These are phyloP conservation scores for Xylariaceae sp. DNA, from an alignment of 2,329 filamentous ascomycete genomes.

Conservation along the genomic window DNA sequence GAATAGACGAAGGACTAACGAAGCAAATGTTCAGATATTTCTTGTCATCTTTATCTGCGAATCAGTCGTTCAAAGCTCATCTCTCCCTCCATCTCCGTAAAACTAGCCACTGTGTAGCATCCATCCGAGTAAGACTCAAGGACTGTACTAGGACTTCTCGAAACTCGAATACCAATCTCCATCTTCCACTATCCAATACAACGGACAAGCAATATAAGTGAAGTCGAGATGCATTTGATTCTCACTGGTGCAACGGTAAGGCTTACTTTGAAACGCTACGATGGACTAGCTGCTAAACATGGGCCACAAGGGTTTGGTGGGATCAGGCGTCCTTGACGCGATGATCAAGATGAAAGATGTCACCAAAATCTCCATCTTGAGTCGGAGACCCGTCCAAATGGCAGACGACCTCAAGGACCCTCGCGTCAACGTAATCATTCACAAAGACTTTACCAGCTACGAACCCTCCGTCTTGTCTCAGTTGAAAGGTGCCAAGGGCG, in stretches of 20 bases:
- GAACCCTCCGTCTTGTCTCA: constrained; percentile 53
- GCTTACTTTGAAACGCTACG: not conserved
- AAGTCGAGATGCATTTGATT: constrained; percentile 15
- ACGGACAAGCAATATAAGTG: constrained; percentile 6
- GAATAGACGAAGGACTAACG: too few relatives aligned
- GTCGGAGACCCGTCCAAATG: constrained; percentile 62
- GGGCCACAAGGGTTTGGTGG: constrained; percentile 51
- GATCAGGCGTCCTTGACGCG: constrained; percentile 58
- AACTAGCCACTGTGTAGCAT: not conserved
- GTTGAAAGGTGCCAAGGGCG: constrained; percentile 63
- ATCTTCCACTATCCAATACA: not conserved
- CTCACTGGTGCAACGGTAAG: constrained; percentile 20
- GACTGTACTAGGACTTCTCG: not conserved
- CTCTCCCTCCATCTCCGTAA: not conserved
- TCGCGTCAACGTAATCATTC: constrained; percentile 64
- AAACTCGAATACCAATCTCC: not conserved
- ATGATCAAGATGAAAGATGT: constrained; percentile 58
- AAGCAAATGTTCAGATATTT: not conserved
- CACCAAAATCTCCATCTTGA: constrained; percentile 62
- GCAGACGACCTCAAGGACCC: constrained; percentile 55
- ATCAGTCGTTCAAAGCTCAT: not conserved
- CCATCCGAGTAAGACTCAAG: too few relatives aligned
- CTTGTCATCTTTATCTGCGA: constrained; percentile 1
- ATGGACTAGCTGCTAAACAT: not conserved
- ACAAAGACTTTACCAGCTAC: constrained; percentile 65